Conservation (phyloP, 768 basidiomycete genomes). For the Antrodiella citrinella region DNA sequence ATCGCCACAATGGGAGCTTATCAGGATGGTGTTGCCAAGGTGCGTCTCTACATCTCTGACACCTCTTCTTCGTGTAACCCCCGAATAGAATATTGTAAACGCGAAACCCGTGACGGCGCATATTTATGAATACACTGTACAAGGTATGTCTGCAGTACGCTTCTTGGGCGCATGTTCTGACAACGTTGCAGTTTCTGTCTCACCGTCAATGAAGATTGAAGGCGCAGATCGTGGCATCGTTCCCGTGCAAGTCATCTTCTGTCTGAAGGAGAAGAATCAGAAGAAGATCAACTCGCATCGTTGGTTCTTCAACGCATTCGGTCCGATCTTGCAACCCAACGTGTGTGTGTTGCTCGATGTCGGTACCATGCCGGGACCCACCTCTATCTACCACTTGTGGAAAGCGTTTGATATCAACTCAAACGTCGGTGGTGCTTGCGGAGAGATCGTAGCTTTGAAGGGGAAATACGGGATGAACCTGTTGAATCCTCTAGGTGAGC, state of each 20-base stretch:
- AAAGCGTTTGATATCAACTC: constrained; percentile 92
- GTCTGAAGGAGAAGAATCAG: constrained; percentile 86
- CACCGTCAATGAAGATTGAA: constrained; percentile 74
- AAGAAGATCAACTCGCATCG: constrained; percentile 95
- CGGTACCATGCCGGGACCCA: constrained; percentile 78
- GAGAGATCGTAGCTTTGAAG: constrained; percentile 92
- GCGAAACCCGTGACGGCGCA: constrained; percentile 80
- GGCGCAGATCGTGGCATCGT: constrained; percentile 72
- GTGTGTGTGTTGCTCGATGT: constrained; percentile 92
- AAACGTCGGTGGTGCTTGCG: constrained; percentile 88
- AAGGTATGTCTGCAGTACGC: constrained; percentile 42
- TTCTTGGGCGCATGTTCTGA: neutral
- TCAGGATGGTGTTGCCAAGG: constrained; percentile 89
- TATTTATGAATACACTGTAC: constrained; percentile 91
- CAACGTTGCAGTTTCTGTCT: constrained; percentile 59
- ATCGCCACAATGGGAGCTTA: constrained; percentile 92
- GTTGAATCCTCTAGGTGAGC: constrained; percentile 59
- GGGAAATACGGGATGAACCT: constrained; percentile 75
- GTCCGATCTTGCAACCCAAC: constrained; percentile 76
- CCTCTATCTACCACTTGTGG: constrained; percentile 88
- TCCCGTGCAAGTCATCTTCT: constrained; percentile 91
- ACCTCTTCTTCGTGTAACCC: constrained; percentile 2
- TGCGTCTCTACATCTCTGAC: too few species aligned
- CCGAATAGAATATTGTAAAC: constrained; percentile 61
- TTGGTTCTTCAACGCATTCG: constrained; percentile 94